These are phyloP conservation scores for Colletotrichum sp. DNA, from an alignment of 2,329 filamentous ascomycete genomes.

Conservation along the genomic window DNA sequence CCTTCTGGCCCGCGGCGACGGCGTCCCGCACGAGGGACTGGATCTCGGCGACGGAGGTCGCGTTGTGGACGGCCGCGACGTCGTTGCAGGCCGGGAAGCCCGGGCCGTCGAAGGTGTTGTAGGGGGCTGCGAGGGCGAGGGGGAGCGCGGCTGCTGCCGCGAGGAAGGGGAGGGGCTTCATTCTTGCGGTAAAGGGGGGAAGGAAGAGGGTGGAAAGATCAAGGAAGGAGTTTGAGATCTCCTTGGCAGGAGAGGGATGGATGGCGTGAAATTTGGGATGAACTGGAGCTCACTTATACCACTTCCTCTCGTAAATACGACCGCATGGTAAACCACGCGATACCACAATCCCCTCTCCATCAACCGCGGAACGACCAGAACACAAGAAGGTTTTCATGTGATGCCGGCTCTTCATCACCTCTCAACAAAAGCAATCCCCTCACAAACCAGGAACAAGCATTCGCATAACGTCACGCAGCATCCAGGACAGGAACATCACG, in stretches of 20 bases:
- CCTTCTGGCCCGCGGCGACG: conserved; percentile 39
- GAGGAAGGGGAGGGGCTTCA: background rate
- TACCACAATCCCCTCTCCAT: background rate
- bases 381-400: background rate
- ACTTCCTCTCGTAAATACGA: background rate
- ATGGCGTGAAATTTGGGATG: background rate
- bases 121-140: conserved; percentile 33
- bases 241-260: background rate
- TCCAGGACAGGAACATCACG: background rate
- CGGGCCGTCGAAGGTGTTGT: conserved; percentile 55
- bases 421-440: background rate
- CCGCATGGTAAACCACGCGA: background rate
- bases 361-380: background rate
- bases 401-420: background rate
- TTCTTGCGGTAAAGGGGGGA: background rate
- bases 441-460: background rate
- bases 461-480: background rate
- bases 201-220: background rate
- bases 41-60: conserved; percentile 50
- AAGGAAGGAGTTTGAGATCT: background rate
- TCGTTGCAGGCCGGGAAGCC: conserved; percentile 53
- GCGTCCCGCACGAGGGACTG: conserved; percentile 45
- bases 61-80: conserved; percentile 48
- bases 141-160: conserved; percentile 22
- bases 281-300: background rate